Conservation (phyloP, 805 yeast species). For the Wickerhamomyces canadensis region DNA sequence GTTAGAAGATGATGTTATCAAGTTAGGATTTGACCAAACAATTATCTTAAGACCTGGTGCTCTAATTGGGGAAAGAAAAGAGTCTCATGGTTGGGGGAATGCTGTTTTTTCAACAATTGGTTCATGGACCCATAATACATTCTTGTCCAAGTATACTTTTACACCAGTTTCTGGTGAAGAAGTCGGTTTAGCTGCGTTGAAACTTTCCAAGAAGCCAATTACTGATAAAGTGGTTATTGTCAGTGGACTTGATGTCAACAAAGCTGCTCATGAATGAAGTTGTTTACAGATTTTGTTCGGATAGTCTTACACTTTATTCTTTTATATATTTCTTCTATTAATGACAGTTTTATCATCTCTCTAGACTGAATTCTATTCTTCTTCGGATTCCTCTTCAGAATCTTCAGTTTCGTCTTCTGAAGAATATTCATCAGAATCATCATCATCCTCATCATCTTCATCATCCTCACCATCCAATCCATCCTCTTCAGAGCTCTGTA, state of each 20-base stretch:
- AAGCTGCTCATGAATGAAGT: constrained; percentile 6
- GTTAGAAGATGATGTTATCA: constrained; percentile 61
- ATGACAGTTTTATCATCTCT: neutral
- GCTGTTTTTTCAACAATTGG: constrained; percentile 26
- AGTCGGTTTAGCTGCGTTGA: constrained; percentile 52
- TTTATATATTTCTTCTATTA: neutral
- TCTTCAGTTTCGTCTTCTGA: no score
- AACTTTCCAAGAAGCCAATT: constrained; percentile 20
- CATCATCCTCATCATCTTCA: constrained; percentile 19
- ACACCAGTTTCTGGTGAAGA: constrained; percentile 60
- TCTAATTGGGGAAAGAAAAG: constrained; percentile 57
- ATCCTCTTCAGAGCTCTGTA: constrained; percentile 9
- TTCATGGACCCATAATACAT: constrained; percentile 27
- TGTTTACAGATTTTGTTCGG: neutral
- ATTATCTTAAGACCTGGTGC: constrained; percentile 76
- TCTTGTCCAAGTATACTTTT: constrained; percentile 26
- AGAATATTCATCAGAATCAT: no score
- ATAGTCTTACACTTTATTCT: no score
- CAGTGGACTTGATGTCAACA: constrained; percentile 23
- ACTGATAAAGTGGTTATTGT: constrained; percentile 26
- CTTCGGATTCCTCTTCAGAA: constrained; percentile 13
- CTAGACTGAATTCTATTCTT: constrained; percentile 7
- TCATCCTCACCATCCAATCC: constrained; percentile 14
- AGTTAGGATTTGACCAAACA: constrained; percentile 61
- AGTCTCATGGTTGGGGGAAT: constrained; percentile 33